A percentile compares a stretch with the other conserved stretches of the same genome.
Evolutionary conservation across 257 asterid genomes (phyloP).

Genomic region (Primulina eburnea): DNA sequence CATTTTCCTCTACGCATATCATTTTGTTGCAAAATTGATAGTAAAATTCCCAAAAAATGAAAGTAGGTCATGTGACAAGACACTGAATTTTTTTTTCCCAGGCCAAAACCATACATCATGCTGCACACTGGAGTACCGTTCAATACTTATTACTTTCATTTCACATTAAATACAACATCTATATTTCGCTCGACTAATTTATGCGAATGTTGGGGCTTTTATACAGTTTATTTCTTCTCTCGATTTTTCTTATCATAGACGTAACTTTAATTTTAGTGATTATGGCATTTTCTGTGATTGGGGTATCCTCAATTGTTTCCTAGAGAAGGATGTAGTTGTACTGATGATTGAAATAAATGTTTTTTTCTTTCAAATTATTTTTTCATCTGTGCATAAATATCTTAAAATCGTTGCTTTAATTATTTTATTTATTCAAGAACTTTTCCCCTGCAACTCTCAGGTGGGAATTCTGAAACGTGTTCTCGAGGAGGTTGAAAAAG

Average conservation of each 20-base stretch:
- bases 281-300: conserved; percentile 10
- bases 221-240: neutral
- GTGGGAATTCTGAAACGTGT: conserved; percentile 93
- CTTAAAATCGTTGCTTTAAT: conserved; percentile 8
- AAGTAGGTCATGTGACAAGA: neutral
- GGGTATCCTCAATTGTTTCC: neutral
- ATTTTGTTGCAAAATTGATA: neutral
- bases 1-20: neutral
- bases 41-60: neutral
- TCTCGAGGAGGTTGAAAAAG: conserved; percentile 93
- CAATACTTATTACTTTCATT: neutral
- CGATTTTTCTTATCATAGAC: conserved; percentile 12
- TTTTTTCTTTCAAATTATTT: neutral
- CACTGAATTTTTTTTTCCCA: neutral
- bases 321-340: conserved; percentile 17
- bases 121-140: neutral
- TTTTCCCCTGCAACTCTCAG: conserved; percentile 42
- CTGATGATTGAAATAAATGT: conserved; percentile 4
- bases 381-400: conserved; percentile 11
- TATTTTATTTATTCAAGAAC: conserved; percentile 9
- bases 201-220: neutral
- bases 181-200: neutral
- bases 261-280: conserved; percentile 11
- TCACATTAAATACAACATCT: neutral
- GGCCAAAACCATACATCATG: neutral